These are phyloP conservation scores for Bruguiera gymnorhiza DNA, from an alignment of 345 rosid genomes.

Conservation along the genomic window DNA sequence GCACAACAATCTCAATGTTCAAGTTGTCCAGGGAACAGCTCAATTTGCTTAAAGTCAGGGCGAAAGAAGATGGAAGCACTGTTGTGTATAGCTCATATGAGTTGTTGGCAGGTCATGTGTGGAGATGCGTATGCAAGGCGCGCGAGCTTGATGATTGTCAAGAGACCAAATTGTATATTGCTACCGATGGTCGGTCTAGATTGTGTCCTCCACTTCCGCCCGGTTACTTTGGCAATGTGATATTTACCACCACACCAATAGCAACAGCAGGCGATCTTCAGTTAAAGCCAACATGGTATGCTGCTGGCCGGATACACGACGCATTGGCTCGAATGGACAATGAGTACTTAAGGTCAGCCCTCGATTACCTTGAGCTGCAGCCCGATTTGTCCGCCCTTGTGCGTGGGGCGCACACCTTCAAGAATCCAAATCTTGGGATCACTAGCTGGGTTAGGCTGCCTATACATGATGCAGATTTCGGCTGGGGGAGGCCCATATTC, in stretches of 20 bases:
- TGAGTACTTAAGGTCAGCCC: constrained; percentile 85
- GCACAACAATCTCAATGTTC: constrained; percentile 60
- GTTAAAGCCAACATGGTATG: constrained; percentile 82
- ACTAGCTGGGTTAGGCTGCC: constrained; percentile 89
- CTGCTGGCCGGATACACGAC: constrained; percentile 71
- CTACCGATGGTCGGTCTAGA: constrained; percentile 87
- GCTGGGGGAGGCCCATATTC: constrained; percentile 90
- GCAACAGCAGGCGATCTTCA: constrained; percentile 62
- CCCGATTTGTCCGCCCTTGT: constrained; percentile 74
- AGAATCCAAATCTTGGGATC: constrained; percentile 84
- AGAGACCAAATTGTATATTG: constrained; percentile 70
- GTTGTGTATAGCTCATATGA: constrained; percentile 74
- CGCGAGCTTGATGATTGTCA: constrained; percentile 69
- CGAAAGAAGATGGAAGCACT: constrained; percentile 71
- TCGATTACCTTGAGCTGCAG: constrained; percentile 86
- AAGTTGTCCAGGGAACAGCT: constrained; percentile 62
- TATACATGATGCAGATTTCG: constrained; percentile 85
- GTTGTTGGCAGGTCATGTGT: constrained; percentile 93
- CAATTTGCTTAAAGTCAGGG: constrained; percentile 65
- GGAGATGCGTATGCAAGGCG: constrained; percentile 72
- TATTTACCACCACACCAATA: constrained; percentile 87
- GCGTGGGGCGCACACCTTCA: constrained; percentile 78
- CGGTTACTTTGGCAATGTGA: constrained; percentile 90
- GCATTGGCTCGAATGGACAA: constrained; percentile 81
- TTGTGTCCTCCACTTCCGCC: constrained; percentile 70